Base-by-base conservation (phyloP, 2,329 filamentous ascomycete species). In the Ceratocystiopsis brevicomis region DNA sequence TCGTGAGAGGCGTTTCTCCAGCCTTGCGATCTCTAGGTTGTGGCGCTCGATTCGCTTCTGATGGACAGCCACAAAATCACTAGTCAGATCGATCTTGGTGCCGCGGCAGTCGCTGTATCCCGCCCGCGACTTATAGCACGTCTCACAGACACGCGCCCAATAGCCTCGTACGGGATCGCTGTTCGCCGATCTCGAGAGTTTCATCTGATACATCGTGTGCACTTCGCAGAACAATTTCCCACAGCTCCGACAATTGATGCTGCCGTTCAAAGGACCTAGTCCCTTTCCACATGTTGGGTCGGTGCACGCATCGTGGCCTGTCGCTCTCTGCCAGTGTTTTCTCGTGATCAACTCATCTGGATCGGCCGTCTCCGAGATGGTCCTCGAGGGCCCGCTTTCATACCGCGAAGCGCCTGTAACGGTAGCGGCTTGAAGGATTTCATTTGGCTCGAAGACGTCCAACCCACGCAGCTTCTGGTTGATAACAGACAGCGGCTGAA, bases 121-220 rank as follows among this genome's bases (percentile, higher is more conserved):
- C 21, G 87, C 84, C 53, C 90, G 74, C 42, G 86, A 94, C 63
- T 95, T 96, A 64, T 90, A 98, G 62, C 90, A 98, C n/a, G 90
- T 96, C 64, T 98, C 90, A 57, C 90, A 98, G 2, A 96, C 88
- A 42, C 90, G 67, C 53, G 84, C 93, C 90, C 90, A 98, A 52
- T 84, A 73, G 9, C 90, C 90, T 48, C 88, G 69, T 1, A 90
- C 75, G 0, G 90, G 88, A 50, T 98, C 90, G 60, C 95, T 85
- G 46, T 78, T 73, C 4, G 90, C 90, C 30, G 86, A 81, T 44
- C 87, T 71, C 10, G 87, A 94, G 12, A 98, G 68, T 65, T 92
- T 95, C 82, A 96, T 96, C 64, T 98, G 88, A 56, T 96, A 98
- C 87, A 98, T 94, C 42, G 90, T 96, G 58, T 98, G 90, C 52